A percentile compares a stretch with the other conserved stretches of the same genome.
Conservation (phyloP, 1,284 basidiomycete species). For the Cryptococcus sp. region DNA sequence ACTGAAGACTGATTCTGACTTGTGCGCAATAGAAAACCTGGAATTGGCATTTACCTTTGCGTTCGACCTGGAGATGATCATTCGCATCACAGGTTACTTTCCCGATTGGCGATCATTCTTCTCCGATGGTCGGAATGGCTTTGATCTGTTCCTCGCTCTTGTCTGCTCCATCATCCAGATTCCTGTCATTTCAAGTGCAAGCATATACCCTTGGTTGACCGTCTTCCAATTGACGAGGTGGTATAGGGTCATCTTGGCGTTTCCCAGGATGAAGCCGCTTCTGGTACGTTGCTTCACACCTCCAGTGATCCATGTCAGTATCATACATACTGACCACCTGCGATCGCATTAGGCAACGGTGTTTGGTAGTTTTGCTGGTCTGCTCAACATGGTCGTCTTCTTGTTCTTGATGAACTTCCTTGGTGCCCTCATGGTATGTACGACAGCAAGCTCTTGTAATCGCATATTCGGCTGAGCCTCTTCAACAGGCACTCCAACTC, state of each 20-base stretch:
- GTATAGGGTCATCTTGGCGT: slow-evolving; percentile 81
- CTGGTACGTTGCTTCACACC: slow-evolving; percentile 19
- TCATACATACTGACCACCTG: background rate
- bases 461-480: background rate
- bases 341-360: slow-evolving; percentile 66
- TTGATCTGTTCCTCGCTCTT: slow-evolving; percentile 82
- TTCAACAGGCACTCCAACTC: slow-evolving; percentile 51
- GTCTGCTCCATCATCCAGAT: slow-evolving; percentile 82
- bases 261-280: slow-evolving; percentile 48
- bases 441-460: slow-evolving; percentile 49
- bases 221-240: slow-evolving; percentile 86
- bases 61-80: slow-evolving; percentile 85
- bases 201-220: slow-evolving; percentile 85
- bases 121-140: slow-evolving; percentile 64
- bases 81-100: slow-evolving; percentile 71
- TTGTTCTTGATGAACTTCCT: slow-evolving; percentile 86
- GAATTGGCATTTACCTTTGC: slow-evolving; percentile 80
- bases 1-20: no score
- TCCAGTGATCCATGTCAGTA: no score
- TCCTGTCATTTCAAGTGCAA: slow-evolving; percentile 68
- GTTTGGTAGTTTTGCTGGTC: slow-evolving; percentile 88
- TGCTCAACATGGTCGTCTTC: slow-evolving; percentile 93
- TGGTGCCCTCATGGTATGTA: slow-evolving; percentile 73
- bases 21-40: slow-evolving; percentile 58
- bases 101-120: slow-evolving; percentile 86